These are phyloP conservation scores for Suillus tomentosus DNA, from an alignment of 768 basidiomycete species.

Conservation along the genomic window DNA sequence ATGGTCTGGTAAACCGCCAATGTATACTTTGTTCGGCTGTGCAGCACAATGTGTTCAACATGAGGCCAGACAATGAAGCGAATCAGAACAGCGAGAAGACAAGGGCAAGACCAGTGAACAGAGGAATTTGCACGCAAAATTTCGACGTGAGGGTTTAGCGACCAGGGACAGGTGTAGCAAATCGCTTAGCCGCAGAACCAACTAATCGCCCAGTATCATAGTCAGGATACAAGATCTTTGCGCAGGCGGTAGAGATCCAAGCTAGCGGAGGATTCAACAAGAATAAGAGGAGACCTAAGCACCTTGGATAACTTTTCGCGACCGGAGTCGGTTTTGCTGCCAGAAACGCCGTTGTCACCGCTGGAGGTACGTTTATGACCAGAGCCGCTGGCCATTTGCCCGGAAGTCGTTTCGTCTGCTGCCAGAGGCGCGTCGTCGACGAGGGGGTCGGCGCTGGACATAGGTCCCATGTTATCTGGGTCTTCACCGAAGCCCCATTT, in stretches of 20 bases:
- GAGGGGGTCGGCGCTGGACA: slow-evolving; percentile 49
- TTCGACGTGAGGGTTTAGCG: slow-evolving; percentile 12
- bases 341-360: slow-evolving; percentile 39
- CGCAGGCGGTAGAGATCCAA: slow-evolving; percentile 24
- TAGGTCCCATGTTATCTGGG: slow-evolving; percentile 50
- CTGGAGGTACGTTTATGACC: slow-evolving; percentile 45
- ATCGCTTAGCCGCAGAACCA: slow-evolving; percentile 12
- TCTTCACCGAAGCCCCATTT: slow-evolving; percentile 52
- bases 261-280: slow-evolving; percentile 34
- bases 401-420: slow-evolving; percentile 23
- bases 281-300: slow-evolving; percentile 66
- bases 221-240: slow-evolving; percentile 15
- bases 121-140: slow-evolving; percentile 14
- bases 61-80: slow-evolving; percentile 53
- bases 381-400: slow-evolving; percentile 1
- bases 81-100: slow-evolving; percentile 48
- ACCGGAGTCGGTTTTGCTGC: slow-evolving; percentile 45
- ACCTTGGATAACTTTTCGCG: slow-evolving; percentile 86
- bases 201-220: slow-evolving; percentile 15
- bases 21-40: slow-evolving; percentile 93
- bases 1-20: slow-evolving; percentile 86
- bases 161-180: slow-evolving; percentile 10
- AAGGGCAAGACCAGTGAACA: slow-evolving; percentile 40
- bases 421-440: slow-evolving; percentile 41
- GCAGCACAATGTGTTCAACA: slow-evolving; percentile 67